Base-by-base conservation (phyloP, 2,329 filamentous ascomycete species). In the Allantophomopsis cytisporea region DNA sequence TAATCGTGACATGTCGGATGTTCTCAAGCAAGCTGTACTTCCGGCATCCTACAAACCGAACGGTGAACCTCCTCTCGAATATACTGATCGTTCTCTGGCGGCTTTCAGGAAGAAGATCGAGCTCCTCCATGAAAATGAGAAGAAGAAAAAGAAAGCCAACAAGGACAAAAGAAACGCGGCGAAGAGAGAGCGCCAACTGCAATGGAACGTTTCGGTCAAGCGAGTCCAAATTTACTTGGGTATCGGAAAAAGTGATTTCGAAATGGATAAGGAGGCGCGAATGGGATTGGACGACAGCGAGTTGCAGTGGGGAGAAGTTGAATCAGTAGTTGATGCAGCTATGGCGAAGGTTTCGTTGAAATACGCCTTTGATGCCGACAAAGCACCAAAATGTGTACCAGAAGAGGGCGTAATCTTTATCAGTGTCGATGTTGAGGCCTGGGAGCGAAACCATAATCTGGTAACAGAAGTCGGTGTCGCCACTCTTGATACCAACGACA, bases 381-480 rank as follows among this genome's bases (percentile, higher is more conserved):
- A 64, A 31, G 58, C 63, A 1, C 58, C 59, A 2, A 65, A 65
- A 1, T 68, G 65, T 42, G 42, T 56, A 0, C 66, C 68, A 38
- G 71, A 77, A 20, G 51, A 58, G 10, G 63, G 68, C n/a, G 68
- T 75, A 1, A 67, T 93, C 7, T 81, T 95, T 48, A 65, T 94
- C 42, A 76, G 73, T 45, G 66, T 96, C 35, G 91, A 98, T 50
- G 64, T 91, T 23, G 91, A 98, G 58, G 77, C 80, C 1, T 84
- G 79, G 42, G 91, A 98, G 56, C 60, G 62, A 16, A 65, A 73
- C 35, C 71, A 76, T 11, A 63, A 68, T 28, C 64, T 73, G 11
- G 70, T 96, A 42, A 94, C 88, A 0, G 91, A 98, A 57, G 68
- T 98, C 31, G 91, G 91, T 1, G 66, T 98, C 32, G 80, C 85